Evolutionary conservation across 169 alveolate genomes (phyloP).

Genomic region (Eimeria sp.): DNA sequence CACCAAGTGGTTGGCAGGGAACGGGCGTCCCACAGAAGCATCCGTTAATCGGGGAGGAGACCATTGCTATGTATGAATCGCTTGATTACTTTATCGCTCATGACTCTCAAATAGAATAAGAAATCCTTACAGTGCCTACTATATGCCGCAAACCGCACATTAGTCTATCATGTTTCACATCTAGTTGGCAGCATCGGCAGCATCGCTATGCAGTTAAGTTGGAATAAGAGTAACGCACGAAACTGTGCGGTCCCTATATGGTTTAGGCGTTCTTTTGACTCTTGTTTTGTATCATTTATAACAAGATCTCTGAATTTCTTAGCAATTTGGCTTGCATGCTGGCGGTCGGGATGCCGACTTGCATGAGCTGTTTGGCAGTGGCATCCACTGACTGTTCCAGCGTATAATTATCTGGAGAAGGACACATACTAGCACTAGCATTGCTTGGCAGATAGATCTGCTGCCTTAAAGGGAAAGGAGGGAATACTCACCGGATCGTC

Average conservation of each 20-base stretch:
- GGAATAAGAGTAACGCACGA: not conserved
- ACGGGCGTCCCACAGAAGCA: constrained; percentile 31
- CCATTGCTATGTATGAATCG: not conserved
- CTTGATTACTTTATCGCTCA: not conserved
- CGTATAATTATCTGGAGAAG: not conserved
- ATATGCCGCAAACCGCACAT: not conserved
- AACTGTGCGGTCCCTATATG: not conserved
- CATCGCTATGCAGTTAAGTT: not conserved
- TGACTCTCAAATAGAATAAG: not conserved
- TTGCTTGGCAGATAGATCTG: not conserved
- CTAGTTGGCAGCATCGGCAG: not conserved
- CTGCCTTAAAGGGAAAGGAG: not conserved
- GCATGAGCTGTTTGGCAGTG: not conserved
- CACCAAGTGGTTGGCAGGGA: constrained; percentile 13
- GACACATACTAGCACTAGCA: not conserved
- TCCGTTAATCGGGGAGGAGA: not conserved
- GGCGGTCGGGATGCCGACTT: not conserved
- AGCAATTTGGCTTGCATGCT: not conserved
- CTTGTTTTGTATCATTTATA: not conserved
- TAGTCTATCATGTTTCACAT: not conserved
- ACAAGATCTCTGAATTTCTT: not conserved
- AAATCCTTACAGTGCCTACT: not conserved
- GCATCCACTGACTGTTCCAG: not conserved
- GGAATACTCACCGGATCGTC: not conserved
- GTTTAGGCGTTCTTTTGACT: not conserved